A percentile compares a stretch with the other conserved stretches of the same genome.
These are phyloP conservation scores for Ophiostoma ulmi DNA, from an alignment of 2,329 filamentous ascomycete genomes.

Conservation along the genomic window DNA sequence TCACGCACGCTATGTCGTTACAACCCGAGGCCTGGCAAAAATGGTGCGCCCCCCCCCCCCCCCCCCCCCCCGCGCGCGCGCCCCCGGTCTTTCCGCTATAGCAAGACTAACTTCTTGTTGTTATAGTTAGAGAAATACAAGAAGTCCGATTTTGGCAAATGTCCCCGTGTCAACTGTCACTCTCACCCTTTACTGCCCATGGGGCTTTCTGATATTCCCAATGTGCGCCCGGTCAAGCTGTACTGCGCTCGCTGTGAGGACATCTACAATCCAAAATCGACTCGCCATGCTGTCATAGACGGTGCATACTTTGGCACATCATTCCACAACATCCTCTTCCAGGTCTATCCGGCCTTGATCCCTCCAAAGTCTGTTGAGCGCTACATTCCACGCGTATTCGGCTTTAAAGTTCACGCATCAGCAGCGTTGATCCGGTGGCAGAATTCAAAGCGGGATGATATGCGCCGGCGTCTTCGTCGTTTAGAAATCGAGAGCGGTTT, in stretches of 20 bases:
- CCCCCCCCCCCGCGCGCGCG: neutral
- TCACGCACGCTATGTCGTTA: conserved; percentile 94
- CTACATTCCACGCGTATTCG: conserved; percentile 84
- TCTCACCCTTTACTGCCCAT: conserved; percentile 90
- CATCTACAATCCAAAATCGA: conserved; percentile 97
- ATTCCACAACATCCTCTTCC: conserved; percentile 98
- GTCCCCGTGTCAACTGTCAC: conserved; percentile 90
- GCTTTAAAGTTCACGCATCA: conserved; percentile 89
- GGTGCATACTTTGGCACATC: conserved; percentile 97
- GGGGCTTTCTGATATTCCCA: conserved; percentile 85
- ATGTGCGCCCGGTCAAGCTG: conserved; percentile 86
- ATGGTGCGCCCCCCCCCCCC: conserved; percentile 57
- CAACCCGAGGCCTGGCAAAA: conserved; percentile 85
- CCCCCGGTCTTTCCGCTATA: neutral
- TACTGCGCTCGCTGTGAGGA: conserved; percentile 98
- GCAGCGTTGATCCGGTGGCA: conserved; percentile 91
- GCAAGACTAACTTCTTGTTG: conserved; percentile 64
- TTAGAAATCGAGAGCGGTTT: conserved; percentile 76
- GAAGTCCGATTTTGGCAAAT: conserved; percentile 96
- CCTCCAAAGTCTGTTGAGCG: conserved; percentile 79
- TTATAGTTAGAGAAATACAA: conserved; percentile 94
- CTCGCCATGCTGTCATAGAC: conserved; percentile 89
- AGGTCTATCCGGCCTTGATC: conserved; percentile 88
- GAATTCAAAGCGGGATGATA: conserved; percentile 69
- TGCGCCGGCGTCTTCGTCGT: conserved; percentile 68